Evolutionary conservation across 2,329 filamentous ascomycete genomes (phyloP).

Genomic region (Microsporum audouinii): DNA sequence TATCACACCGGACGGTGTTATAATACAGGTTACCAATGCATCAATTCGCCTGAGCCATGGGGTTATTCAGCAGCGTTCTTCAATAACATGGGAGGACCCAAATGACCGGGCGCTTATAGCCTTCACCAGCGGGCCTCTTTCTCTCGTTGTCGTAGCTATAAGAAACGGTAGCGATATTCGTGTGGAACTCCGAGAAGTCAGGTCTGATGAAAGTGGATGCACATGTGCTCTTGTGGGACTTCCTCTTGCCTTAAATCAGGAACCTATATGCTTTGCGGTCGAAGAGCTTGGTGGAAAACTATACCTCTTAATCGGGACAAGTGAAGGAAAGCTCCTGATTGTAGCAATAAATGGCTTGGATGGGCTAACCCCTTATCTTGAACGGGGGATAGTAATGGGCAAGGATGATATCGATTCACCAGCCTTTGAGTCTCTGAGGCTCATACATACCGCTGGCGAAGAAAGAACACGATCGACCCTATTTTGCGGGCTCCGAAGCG

Average conservation of each 20-base stretch:
- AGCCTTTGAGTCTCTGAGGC: conserved; percentile 27
- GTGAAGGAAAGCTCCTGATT: conserved; percentile 26
- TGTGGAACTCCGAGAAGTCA: conserved; percentile 22
- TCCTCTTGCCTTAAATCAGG: conserved; percentile 21
- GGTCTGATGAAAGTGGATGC: conserved; percentile 12
- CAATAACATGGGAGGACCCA: conserved; percentile 16
- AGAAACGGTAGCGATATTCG: conserved; percentile 19
- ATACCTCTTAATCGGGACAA: conserved; percentile 32
- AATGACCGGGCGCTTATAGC: conserved; percentile 22
- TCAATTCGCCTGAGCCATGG: conserved; percentile 25
- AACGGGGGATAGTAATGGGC: conserved; percentile 13
- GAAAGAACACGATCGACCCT: conserved; percentile 18
- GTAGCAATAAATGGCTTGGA: conserved; percentile 19
- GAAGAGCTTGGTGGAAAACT: conserved; percentile 19
- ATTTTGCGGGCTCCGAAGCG: conserved; percentile 38
- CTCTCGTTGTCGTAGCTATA: conserved; percentile 22
- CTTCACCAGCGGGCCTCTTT: conserved; percentile 21
- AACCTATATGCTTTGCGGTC: conserved; percentile 29
- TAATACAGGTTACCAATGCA: conserved; percentile 35
- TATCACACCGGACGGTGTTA: conserved; percentile 23
- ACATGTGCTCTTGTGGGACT: conserved; percentile 18
- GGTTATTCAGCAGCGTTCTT: conserved; percentile 16
- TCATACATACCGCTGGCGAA: conserved; percentile 17
- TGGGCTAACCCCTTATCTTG: conserved; percentile 15
- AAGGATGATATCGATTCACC: conserved; percentile 22